Evolutionary conservation across 75 land plant genomes (phyloP).

Genomic region (Picea glauca): DNA sequence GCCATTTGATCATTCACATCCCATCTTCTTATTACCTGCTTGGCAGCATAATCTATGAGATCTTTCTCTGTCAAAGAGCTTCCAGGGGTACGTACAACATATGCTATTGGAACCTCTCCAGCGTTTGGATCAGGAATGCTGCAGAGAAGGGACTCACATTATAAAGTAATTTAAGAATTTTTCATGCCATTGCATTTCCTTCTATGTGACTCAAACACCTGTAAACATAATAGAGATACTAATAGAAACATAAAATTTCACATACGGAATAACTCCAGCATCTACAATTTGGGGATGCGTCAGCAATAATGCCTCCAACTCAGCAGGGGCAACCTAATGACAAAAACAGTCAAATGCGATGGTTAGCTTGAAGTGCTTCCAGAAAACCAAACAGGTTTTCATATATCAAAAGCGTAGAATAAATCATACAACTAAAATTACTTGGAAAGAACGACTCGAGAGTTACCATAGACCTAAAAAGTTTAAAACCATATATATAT

Average conservation of each 20-base stretch:
- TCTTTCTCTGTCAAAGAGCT: constrained; percentile 50
- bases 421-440: too few species aligned
- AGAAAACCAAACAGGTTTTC: too few species aligned
- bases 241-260: not conserved
- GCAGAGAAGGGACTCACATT: not conserved
- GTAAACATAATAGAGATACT: not conserved
- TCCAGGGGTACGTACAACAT: constrained; percentile 57
- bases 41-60: constrained; percentile 53
- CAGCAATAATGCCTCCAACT: constrained; percentile 77
- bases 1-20: not conserved
- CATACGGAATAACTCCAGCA: constrained; percentile 93
- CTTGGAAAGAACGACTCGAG: too few species aligned
- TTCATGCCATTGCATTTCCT: not conserved
- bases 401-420: too few species aligned
- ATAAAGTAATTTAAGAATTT: too few species aligned
- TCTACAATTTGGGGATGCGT: constrained; percentile 73
- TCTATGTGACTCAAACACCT: not conserved
- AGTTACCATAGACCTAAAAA: too few species aligned
- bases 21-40: constrained; percentile 45
- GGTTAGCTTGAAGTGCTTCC: not conserved
- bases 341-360: not conserved
- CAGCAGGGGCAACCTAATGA: constrained; percentile 79
- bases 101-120: constrained; percentile 87
- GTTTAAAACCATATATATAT: too few species aligned
- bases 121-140: constrained; percentile 78